Base-by-base conservation (phyloP, 345 rosid species). In the Brassica napus region DNA sequence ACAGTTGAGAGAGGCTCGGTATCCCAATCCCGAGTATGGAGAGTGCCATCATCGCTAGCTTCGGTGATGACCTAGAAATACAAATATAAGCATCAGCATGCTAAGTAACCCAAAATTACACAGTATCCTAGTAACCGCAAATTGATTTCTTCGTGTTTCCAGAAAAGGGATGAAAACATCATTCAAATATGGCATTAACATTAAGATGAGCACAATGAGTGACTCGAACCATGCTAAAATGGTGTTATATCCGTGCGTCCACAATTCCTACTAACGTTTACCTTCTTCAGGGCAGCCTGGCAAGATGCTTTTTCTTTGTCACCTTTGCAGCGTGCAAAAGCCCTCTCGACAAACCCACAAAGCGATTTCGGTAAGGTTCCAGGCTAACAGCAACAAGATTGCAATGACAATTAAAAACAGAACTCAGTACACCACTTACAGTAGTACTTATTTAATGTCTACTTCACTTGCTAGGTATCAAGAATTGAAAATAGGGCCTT, bases 271-370 rank as follows among this genome's bases (percentile, higher is more conserved):
- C 39, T 21, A 80, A 71, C 37, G 72, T 16, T 82, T 77, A 93
- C 98, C 92, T 90, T 89, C 86, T 81, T 91, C 89, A 96, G 76
- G 77, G 89, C 83, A 58, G 69, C 90, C 82, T 88, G 91, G 74
- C 89, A 92, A 83, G 91, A 94, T 79, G 76, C 84, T 52, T 77
- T 84, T 83, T 90, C 90, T 71, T 85, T 81, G 32, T 96, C 98
- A 88, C 83, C 89, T 78, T 88, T 88, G 85, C 97, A 92, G 54
- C 89, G 92, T 77, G 87, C 85, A 77, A 96, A 78, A 79, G 91
- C 98, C 82, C 97, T 96, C 85, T 93, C 98, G 67, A 92, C 98
- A 82, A 89, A 96, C 71, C 87, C 90, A 44, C 89, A 83, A 30
- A 96, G 84, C 7, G 99, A 93, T 79, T 85, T 89, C 0, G 97